Evolutionary conservation across 768 basidiomycete species (phyloP).

Genomic region (Kwoniella europaea): DNA sequence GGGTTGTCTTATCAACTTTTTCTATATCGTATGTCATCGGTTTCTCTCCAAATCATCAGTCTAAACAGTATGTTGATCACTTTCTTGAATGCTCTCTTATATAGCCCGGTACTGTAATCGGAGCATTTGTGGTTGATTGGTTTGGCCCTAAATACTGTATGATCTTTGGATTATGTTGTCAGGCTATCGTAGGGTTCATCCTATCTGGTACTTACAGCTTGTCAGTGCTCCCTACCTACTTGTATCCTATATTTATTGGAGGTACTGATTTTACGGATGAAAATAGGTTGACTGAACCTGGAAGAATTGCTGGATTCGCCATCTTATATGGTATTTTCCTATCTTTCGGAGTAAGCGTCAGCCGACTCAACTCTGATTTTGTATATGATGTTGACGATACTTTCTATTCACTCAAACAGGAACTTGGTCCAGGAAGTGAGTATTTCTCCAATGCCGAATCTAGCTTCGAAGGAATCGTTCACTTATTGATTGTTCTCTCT

Average conservation of each 20-base stretch:
- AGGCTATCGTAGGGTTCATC: conserved; percentile 68
- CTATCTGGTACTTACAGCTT: conserved; percentile 78
- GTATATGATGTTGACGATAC: background rate
- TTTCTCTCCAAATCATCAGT: background rate
- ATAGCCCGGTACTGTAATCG: conserved; percentile 62
- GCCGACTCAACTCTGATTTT: background rate
- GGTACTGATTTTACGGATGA: background rate
- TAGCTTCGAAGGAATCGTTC: no score
- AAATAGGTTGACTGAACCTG: conserved; percentile 40
- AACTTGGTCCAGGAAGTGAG: conserved; percentile 39
- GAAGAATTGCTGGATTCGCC: conserved; percentile 58
- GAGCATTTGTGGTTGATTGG: conserved; percentile 59
- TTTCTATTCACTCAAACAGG: conserved; percentile 13
- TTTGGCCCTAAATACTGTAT: conserved; percentile 49
- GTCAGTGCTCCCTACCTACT: conserved; percentile 23
- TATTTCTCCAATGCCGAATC: background rate
- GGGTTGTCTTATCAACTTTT: conserved; percentile 76
- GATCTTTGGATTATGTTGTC: conserved; percentile 61
- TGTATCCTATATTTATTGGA: background rate
- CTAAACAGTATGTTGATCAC: background rate
- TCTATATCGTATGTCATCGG: conserved; percentile 63
- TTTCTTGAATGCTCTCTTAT: background rate
- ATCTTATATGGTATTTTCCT: conserved; percentile 91
- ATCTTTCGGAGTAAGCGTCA: conserved; percentile 72
- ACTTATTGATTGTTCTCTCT: background rate